Base-by-base conservation (phyloP, 2,329 filamentous ascomycete species). In the Mycosphaerella arachidis region DNA sequence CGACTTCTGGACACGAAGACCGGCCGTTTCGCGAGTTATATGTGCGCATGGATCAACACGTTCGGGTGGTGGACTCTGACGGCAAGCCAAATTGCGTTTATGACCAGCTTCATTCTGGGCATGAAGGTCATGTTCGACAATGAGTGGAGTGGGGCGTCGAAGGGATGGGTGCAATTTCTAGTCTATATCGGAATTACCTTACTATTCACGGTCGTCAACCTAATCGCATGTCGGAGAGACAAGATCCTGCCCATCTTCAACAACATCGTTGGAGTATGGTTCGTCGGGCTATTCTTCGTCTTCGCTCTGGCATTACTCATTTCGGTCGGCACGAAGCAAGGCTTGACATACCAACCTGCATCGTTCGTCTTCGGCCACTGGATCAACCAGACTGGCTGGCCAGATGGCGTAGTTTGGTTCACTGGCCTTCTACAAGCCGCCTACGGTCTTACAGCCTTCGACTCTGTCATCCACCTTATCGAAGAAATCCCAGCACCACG, bases 21-120 rank as follows among this genome's bases (percentile, higher is more conserved):
- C 0, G 83, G 82, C 1, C 77, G 82, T 1, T 82, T 84, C 61
- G 66, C 71, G 4, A 82, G 80, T 1, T 85, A 85, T 66, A 76
- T 85, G 71, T 83, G 81, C 63, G 83, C 82, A 1, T 85, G 82
- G 81, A 82, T 84, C 66, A 85, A 85, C 69, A 83, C 79, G 0
- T 84, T 84, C 59, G 83, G 82, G 12, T 85, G 83, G 83, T 83
- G 81, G 77, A 80, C 81, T 0, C 70, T 85, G 59, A 80, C 80
- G 0, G 83, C 82, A 0, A 84, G 81, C 1, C 80, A 83, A 60
- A 76, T 81, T 27, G 82, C 81, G 12, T 85, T 85, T 66, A 84
- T 85, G 81, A 79, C 81, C 3, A 76, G 83, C 64, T 83, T 85
- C 53, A 73, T 84, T 57, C 73, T 85, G 6, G 78, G 80, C n/a